phyloP scores from a whole-genome alignment of 208 protist species.

The Leishmania turanica region DNA sequence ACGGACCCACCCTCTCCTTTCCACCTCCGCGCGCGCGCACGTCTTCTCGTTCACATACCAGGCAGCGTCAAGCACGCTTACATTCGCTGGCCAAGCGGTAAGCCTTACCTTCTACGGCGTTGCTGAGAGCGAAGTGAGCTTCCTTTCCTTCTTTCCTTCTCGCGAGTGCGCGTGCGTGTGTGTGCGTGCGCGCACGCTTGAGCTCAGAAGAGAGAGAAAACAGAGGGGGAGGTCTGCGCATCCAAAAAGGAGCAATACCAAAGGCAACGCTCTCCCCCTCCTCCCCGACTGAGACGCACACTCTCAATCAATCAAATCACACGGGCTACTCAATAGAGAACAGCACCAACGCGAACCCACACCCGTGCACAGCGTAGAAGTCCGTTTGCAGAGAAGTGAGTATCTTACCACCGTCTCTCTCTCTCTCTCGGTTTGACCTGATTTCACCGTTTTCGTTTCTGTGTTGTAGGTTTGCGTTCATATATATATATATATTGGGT shows the following conservation, averaged over 20 bases:
- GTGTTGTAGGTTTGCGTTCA: not conserved
- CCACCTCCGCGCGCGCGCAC: not conserved
- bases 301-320: not conserved
- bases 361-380: not conserved
- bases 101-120: not conserved
- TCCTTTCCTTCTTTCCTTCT: not conserved
- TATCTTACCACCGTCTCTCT: not conserved
- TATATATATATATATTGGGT: too few relatives aligned
- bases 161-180: constrained; percentile 11
- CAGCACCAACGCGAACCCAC: not conserved
- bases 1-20: not conserved
- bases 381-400: not conserved
- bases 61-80: not conserved
- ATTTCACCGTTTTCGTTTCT: not conserved
- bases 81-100: not conserved
- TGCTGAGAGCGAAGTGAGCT: not conserved
- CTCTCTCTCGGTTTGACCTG: not conserved
- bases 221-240: not conserved
- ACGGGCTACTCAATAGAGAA: not conserved
- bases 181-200: not conserved
- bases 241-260: not conserved
- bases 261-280: not conserved
- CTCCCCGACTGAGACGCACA: not conserved
- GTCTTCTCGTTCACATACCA: not conserved
- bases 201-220: not conserved